Evolutionary conservation across 2,329 filamentous ascomycete species (phyloP).

Genomic region (Dothistroma septosporum): DNA sequence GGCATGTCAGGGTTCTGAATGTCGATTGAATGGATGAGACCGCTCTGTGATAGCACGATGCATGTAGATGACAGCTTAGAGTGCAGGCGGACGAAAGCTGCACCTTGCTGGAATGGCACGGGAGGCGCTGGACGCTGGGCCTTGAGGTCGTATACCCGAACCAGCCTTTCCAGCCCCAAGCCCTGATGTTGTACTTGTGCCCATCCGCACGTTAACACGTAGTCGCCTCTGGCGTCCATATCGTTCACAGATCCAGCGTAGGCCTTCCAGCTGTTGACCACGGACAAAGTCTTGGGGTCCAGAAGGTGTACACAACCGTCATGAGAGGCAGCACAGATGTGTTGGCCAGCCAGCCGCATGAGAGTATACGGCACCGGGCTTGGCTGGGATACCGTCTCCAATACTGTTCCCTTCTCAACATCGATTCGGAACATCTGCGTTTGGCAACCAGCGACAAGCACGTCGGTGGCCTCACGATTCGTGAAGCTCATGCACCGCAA

Average conservation of each 20-base stretch:
- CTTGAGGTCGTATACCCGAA: constrained; percentile 94
- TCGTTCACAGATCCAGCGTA: constrained; percentile 87
- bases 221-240: constrained; percentile 95
- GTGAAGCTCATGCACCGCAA: constrained; percentile 94
- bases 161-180: constrained; percentile 83
- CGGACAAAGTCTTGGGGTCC: constrained; percentile 69
- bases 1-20: constrained; percentile 89
- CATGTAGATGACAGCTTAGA: constrained; percentile 92
- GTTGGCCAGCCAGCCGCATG: constrained; percentile 80
- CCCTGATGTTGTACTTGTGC: constrained; percentile 75
- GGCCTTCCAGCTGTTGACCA: constrained; percentile 85
- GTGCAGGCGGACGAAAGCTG: constrained; percentile 93
- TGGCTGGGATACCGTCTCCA: constrained; percentile 36
- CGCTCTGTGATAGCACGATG: constrained; percentile 85
- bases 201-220: constrained; percentile 91
- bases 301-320: constrained; percentile 80
- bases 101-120: constrained; percentile 86
- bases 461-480: constrained; percentile 74
- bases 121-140: constrained; percentile 82
- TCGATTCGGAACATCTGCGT: constrained; percentile 76
- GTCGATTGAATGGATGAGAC: constrained; percentile 93
- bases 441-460: constrained; percentile 84
- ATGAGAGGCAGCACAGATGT: constrained; percentile 86
- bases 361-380: constrained; percentile 66
- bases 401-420: constrained; percentile 51